These are phyloP conservation scores for Cordyceps pruinosa DNA, from an alignment of 2,329 filamentous ascomycete species.

Conservation along the genomic window DNA sequence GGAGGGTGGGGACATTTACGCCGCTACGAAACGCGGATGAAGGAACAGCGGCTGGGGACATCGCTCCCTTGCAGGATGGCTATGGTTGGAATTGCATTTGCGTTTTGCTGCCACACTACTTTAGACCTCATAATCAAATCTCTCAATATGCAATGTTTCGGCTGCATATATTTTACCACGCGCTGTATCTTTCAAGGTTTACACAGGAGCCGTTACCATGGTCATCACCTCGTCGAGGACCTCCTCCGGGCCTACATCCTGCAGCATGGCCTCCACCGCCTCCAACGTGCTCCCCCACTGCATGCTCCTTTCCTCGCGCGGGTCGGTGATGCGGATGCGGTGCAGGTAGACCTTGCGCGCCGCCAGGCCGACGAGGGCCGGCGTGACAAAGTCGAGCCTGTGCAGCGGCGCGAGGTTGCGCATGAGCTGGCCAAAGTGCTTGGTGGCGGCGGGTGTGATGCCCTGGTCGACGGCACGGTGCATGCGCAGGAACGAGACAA, in stretches of 20 bases:
- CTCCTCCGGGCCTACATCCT: conserved; percentile 51
- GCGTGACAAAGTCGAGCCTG: conserved; percentile 71
- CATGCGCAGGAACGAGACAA: conserved; percentile 78
- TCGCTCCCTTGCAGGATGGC: background rate
- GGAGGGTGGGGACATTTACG: background rate
- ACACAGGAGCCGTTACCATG: conserved; percentile 47
- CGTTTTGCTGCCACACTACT: background rate
- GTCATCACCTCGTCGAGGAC: conserved; percentile 59
- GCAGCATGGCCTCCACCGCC: conserved; percentile 61
- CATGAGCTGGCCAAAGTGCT: conserved; percentile 64
- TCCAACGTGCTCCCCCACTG: conserved; percentile 82
- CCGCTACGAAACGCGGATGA: background rate
- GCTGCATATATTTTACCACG: too few species aligned
- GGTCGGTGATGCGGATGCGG: conserved; percentile 62
- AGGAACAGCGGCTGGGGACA: background rate
- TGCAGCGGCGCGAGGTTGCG: conserved; percentile 76
- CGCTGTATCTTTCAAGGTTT: background rate
- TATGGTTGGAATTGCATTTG: background rate
- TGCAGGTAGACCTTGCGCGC: conserved; percentile 84
- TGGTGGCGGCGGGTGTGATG: conserved; percentile 70
- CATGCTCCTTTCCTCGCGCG: conserved; percentile 74
- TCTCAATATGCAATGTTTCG: background rate
- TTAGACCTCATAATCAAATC: conserved; percentile 8
- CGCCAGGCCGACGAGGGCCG: conserved; percentile 75
- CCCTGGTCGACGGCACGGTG: conserved; percentile 78